Base-by-base conservation (phyloP, 2,329 filamentous ascomycete genomes). In the Dactylella cylindrospora region DNA sequence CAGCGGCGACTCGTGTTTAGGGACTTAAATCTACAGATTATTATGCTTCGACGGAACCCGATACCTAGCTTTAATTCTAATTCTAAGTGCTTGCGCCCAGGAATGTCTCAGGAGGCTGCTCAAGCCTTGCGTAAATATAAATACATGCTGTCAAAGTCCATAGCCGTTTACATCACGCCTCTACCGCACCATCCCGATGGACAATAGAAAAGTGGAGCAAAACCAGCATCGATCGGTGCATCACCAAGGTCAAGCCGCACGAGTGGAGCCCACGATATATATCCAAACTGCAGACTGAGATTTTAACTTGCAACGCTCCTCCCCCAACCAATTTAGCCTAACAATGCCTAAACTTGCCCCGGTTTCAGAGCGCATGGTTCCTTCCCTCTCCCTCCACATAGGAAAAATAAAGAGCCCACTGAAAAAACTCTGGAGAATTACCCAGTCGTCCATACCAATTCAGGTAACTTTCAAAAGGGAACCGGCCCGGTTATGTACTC, bases 341-440 rank as follows among this genome's bases (percentile, higher is more conserved):
- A 61, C 55, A 45, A 35, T 61, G 54, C 55, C 55, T 61, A 53
- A 61, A 61, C 19, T n/a, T 33, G 28, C 47, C 55, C 55, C 55
- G 31, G 55, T 61, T 61, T 61, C 55, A 61, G 47, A 49, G 29
- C 23, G 20, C 47, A 61, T 50, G 54, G 49, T 43, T 29, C 10
- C n/a, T n/a, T n/a, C n/a, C n/a, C n/a, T n/a, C n/a, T n/a, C n/a
- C 17, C 29, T 29, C 32, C 15, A 33, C 38, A 52, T 38, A 43
- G n/a, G n/a, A n/a, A n/a, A n/a, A n/a, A n/a, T n/a, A n/a, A n/a
- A n/a, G n/a, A n/a, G n/a, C 31, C 44, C 50, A 47, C 46, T 43
- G 47, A 61, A 36, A n/a, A n/a, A n/a, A n/a, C 15, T 41, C 25
- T 49, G 29, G 33, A 52, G 20, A 29, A 61, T 47, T 38, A 57